Evolutionary conservation across 2,329 filamentous ascomycete genomes (phyloP).

Genomic region (Talaromyces marneffei): DNA sequence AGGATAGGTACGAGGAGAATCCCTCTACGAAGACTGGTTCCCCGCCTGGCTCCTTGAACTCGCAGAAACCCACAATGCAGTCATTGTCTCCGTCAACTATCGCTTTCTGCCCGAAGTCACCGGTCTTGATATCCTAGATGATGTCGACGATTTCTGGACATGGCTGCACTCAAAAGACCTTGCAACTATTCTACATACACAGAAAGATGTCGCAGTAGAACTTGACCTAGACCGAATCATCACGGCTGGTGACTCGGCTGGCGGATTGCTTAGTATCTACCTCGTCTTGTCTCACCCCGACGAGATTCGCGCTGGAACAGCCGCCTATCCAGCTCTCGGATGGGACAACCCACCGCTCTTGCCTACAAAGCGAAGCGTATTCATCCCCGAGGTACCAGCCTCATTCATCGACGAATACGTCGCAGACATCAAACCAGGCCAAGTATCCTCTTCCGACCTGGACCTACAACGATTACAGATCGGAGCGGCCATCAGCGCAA

Average conservation of each 20-base stretch:
- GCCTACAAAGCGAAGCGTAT: conserved; percentile 8
- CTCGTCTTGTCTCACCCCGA: conserved; percentile 24
- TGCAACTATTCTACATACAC: conserved; percentile 14
- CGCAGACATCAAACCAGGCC: conserved; percentile 11
- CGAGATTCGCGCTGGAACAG: conserved; percentile 27
- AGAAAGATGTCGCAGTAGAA: conserved; percentile 6
- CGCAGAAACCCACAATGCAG: conserved; percentile 31
- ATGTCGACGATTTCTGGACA: conserved; percentile 43
- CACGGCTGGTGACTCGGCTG: conserved; percentile 27
- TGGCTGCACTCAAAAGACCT: conserved; percentile 32
- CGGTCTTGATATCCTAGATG: conserved; percentile 43
- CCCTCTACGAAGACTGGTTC: conserved; percentile 20
- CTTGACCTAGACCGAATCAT: conserved; percentile 25
- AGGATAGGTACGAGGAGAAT: conserved; percentile 12
- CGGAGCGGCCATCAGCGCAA: conserved; percentile 18
- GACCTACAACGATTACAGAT: conserved; percentile 15
- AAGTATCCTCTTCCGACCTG: conserved; percentile 16
- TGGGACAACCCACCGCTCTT: conserved; percentile 8
- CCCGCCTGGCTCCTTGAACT: conserved; percentile 33
- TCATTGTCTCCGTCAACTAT: conserved; percentile 44
- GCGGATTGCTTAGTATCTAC: conserved; percentile 26
- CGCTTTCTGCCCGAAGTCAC: conserved; percentile 45
- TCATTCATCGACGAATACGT: conserved; percentile 16
- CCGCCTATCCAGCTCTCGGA: conserved; percentile 26
- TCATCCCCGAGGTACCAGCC: conserved; percentile 16